A percentile compares a stretch with the other conserved stretches of the same genome.
These are phyloP conservation scores for Isabelozyma gotoi DNA, from an alignment of 805 yeast species.

Conservation along the genomic window DNA sequence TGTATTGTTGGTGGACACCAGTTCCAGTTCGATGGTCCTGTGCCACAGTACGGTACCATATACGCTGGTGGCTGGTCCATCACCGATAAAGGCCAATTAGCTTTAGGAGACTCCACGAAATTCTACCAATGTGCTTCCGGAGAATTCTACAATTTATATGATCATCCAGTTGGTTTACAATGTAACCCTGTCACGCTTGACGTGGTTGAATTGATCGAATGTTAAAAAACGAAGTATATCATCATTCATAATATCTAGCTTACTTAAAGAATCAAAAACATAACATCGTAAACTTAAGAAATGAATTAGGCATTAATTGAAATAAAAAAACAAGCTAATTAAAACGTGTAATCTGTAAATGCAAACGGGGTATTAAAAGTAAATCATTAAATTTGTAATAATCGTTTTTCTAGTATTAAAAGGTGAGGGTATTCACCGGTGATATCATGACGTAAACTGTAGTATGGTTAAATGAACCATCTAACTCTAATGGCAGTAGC, in stretches of 20 bases:
- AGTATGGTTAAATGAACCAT: slow-evolving; percentile 17
- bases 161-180: slow-evolving; percentile 28
- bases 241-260: background rate
- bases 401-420: too few species aligned
- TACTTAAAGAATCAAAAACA: slow-evolving; percentile 14
- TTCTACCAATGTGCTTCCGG: slow-evolving; percentile 43
- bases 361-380: too few species aligned
- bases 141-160: slow-evolving; percentile 37
- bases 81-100: slow-evolving; percentile 29
- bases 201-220: slow-evolving; percentile 34
- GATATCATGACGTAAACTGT: background rate
- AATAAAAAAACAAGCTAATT: too few species aligned
- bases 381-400: too few species aligned
- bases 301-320: background rate
- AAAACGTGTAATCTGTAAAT: too few species aligned
- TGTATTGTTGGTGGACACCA: slow-evolving; percentile 37
- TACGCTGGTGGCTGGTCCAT: slow-evolving; percentile 42
- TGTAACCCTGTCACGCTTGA: slow-evolving; percentile 37
- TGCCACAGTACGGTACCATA: slow-evolving; percentile 37
- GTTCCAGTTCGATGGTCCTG: slow-evolving; percentile 43
- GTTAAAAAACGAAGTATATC: slow-evolving; percentile 12
- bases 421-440: too few species aligned
- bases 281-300: slow-evolving; percentile 37
- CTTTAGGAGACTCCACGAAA: slow-evolving; percentile 27
- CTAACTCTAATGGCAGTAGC: slow-evolving; percentile 25